Evolutionary conservation across 2,329 filamentous ascomycete species (phyloP), one percentile per base, ranked within the genome.

Genomic region (Penicillium sp.): DNA sequence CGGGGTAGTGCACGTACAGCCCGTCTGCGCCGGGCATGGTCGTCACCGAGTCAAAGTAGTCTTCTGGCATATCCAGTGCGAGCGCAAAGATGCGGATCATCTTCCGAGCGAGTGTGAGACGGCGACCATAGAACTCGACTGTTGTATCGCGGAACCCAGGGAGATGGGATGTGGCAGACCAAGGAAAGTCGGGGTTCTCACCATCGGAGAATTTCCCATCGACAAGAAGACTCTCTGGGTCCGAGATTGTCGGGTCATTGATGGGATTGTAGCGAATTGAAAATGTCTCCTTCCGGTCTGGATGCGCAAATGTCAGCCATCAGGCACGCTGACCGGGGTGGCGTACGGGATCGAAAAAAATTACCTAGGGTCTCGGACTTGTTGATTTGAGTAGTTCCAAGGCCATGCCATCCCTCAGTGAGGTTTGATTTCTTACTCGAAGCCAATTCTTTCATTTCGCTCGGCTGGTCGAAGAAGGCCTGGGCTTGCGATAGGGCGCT

Each of bases 21-120:
- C 69, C 73, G 49, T 77, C 74, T 1, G 73, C 69, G 0, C 72
- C 83, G 0, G 84, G 84, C 58, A 81, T 78, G 0, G 75, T 79
- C 16, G 80, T 78, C 49, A 83, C 79, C 3, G 71, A 69, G 56
- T 86, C 83, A 62, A 86, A 86, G 51, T 81, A 80, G 32, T 77
- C 63, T 61, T 86, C 83, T 0, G 78, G 74, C 3, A 86, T 70
- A 10, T 77, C 76, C 2, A 86, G 73, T 4, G 79, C 79, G 2
- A 87, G 71, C 0, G 84, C 83, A 60, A 87, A 84, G 6, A 78
- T 70, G 4, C 74, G 72, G 2, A 83, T 77, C 31, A 86, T 65
- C 34, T 73, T 76, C 21, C 84, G 75, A 1, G 83, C 79, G 1
- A 86, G 72, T 0, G 60, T 71, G 10, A 86, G 71, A 36, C 66